Evolutionary conservation across 192 early-diverging fungal genomes (phyloP), one percentile per base, ranked within the genome.

Genomic region (Podila epicladia): DNA sequence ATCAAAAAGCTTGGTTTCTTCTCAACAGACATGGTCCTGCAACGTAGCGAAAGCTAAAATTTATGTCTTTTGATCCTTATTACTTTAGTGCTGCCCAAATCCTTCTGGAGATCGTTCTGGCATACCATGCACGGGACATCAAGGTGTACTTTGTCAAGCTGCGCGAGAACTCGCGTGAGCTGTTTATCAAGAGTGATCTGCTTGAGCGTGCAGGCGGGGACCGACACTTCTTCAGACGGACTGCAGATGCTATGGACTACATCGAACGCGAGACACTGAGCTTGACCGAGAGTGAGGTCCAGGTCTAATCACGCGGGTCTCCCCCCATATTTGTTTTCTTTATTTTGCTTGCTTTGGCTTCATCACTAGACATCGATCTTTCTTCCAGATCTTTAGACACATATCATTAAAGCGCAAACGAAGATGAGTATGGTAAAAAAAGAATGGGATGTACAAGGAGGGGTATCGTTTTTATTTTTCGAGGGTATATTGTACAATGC

Each of bases 71-170:
- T 35, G 32, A 17, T 28, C n/a, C 22, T 58, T 22, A 4, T 57
- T 64, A 35, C 58, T 37, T 19, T 73, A 84, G 84, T 68, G 84
- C 84, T 38, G 72, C 73, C 15, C 92, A 94, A 76, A 98, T 95
- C 32, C 88, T 99, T 5, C 72, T 93, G 28, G 95, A 97, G 65
- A 97, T 98, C 73, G 94, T 98, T 19, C 90, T 93, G 64, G 89
- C 93, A 15, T 99, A 98, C 75, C 89, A 88, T 53, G 84, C 85
- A 6, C 92, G 97, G 15, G 72, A 87, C 15, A 93, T 99, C 37
- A 86, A 87, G n/a, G 96, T 98, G 19, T 95, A 90, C 62, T 98
- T 99, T 90, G 95, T 96, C 33, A 94, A 95, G 66, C 83, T 99
- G 58, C 89, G 91, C n/a, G 88, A 91, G 9, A 79, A 84, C 17